Base-by-base conservation (phyloP, 345 rosid species). In the Gossypium anomalum region DNA sequence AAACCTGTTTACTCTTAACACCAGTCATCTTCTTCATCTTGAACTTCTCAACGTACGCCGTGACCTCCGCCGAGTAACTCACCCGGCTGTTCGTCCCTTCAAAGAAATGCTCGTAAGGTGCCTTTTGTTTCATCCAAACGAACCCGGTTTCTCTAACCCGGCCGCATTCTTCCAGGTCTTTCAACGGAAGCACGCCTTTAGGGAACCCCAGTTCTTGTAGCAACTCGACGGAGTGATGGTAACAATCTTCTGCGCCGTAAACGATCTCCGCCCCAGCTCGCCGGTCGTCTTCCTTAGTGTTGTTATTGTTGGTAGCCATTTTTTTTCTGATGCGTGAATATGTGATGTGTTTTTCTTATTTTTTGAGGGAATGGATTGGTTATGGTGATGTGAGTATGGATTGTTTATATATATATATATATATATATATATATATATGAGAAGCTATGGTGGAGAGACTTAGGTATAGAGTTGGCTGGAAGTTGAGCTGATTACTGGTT, bases 11-110 rank as follows among this genome's bases (percentile, higher is more conserved):
- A 86, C 97, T 92, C 88, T 92, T 92, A 70, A 94, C 76, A 43
- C 98, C 98, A 2, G 89, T 94, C 94, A 94, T 91, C 79, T 82
- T 92, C 87, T 89, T 94, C 97, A 92, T 94, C 88, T 74, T 91
- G 53, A 77, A 72, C 83, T 85, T 88, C 74, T 92, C 98, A 34
- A 92, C 88, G 38, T 94, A 92, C 2, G 88, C 90, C 0, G 98
- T 94, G 56, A 94, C 98, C 75, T 94, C 97, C 2, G 76, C 25
- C 7, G 78, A 86, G 48, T 94, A 94, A 57, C 89, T 87, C 43
- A 91, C 98, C 4, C 87, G 85, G 2, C 88, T 84, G 49, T 83
- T 85, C 47, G 92, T 86, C 38, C 59, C 82, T 43, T 29, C 85
- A 63, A 94, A 94, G 83, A 86, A 86, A 76, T 94, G 98, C 80